phyloP scores from a whole-genome alignment of 441 rosid genomes.

The Syzygium malaccense region DNA sequence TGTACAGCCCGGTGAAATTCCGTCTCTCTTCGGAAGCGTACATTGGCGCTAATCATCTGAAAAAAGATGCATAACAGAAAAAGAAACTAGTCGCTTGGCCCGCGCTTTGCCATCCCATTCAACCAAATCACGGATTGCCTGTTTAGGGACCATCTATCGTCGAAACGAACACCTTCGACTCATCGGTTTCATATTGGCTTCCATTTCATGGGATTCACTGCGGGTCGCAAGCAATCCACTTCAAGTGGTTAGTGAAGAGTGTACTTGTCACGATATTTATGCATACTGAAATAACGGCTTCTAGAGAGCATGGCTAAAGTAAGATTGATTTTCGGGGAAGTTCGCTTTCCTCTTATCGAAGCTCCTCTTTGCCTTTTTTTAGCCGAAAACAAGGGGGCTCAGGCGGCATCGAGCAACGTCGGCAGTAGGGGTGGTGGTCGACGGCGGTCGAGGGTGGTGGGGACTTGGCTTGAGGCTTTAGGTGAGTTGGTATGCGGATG shows the following conservation, averaged over 20 bases:
- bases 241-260: background rate
- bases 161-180: background rate
- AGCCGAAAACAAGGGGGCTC: background rate
- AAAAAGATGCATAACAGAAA: background rate
- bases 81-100: background rate
- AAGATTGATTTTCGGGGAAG: background rate
- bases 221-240: background rate
- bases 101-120: background rate
- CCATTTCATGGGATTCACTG: background rate
- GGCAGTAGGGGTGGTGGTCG: background rate
- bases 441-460: background rate
- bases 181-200: background rate
- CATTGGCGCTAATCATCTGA: background rate
- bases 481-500: background rate
- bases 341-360: background rate
- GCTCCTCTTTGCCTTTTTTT: background rate
- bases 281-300: background rate
- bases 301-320: background rate
- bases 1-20: background rate
- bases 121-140: background rate
- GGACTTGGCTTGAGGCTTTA: background rate
- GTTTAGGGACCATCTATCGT: fast-evolving
- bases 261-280: background rate
- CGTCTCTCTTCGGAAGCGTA: background rate
- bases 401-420: background rate